Conservation (phyloP, 106 monocot species). For the Dioscorea dumetorum region DNA sequence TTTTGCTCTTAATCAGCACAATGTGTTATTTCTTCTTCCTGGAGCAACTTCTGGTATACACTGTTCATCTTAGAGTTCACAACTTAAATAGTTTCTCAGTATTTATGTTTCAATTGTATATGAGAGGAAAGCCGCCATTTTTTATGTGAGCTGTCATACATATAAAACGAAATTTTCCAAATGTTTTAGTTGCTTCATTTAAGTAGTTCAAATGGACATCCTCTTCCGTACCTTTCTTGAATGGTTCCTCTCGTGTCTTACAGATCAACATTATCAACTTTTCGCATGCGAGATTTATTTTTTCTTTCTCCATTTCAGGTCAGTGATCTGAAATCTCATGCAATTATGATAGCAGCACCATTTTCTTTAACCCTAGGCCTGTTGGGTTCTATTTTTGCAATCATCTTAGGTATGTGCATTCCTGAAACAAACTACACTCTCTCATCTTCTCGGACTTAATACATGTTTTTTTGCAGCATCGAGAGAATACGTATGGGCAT, state of each 20-base stretch:
- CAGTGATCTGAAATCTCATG: constrained; percentile 25
- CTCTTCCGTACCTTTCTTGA: too few relatives aligned
- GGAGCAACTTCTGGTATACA: constrained; percentile 46
- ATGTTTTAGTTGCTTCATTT: too few relatives aligned
- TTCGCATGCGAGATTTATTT: background rate
- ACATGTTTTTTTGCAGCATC: constrained; percentile 21
- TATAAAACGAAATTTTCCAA: too few relatives aligned
- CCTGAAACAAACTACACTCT: background rate
- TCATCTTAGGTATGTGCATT: constrained; percentile 23
- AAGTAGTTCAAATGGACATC: too few relatives aligned
- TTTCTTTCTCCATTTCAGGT: constrained; percentile 16
- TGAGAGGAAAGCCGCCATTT: too few relatives aligned
- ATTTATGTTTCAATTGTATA: too few relatives aligned
- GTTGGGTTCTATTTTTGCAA: constrained; percentile 26
- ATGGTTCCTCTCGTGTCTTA: too few relatives aligned
- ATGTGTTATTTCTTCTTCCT: constrained; percentile 63
- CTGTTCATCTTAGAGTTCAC: background rate
- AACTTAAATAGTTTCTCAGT: too few relatives aligned
- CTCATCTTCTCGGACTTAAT: background rate
- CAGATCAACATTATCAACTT: background rate
- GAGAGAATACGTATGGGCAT: constrained; percentile 43
- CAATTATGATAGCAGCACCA: constrained; percentile 37
- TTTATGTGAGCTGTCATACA: too few relatives aligned
- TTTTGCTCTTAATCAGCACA: constrained; percentile 42
- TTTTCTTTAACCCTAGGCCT: constrained; percentile 29